A percentile compares a stretch with the other conserved stretches of the same genome.
These are phyloP conservation scores for Apiotrichum mycotoxinovorans DNA, from an alignment of 1,284 basidiomycete species.

Conservation along the genomic window DNA sequence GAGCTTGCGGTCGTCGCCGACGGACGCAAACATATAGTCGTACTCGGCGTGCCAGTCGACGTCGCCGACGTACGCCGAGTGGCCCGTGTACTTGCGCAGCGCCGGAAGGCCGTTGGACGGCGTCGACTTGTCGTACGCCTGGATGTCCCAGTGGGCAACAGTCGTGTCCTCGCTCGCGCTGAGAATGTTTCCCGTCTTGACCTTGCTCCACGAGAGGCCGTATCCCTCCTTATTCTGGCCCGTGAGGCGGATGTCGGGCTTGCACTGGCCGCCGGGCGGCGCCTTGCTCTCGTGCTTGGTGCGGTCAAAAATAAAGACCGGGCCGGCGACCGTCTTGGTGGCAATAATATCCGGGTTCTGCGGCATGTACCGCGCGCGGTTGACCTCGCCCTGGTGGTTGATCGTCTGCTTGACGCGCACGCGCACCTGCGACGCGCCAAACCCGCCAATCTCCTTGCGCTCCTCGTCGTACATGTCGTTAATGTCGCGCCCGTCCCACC, in stretches of 20 bases:
- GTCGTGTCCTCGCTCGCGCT: slow-evolving; percentile 95
- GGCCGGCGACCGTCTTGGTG: slow-evolving; percentile 85
- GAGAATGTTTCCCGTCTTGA: slow-evolving; percentile 76
- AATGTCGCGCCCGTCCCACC: slow-evolving; percentile 58
- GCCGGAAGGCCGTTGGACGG: slow-evolving; percentile 66
- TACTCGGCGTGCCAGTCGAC: slow-evolving; percentile 90
- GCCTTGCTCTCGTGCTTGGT: slow-evolving; percentile 96
- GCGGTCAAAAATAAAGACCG: slow-evolving; percentile 90
- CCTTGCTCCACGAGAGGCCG: slow-evolving; percentile 87
- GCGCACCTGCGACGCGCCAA: slow-evolving; percentile 70
- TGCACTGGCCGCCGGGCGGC: slow-evolving; percentile 74
- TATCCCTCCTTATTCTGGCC: slow-evolving; percentile 94
- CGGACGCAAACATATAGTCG: slow-evolving; percentile 86
- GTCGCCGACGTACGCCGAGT: slow-evolving; percentile 86
- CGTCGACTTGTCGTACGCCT: slow-evolving; percentile 78
- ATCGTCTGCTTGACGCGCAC: slow-evolving; percentile 91
- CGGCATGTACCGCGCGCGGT: slow-evolving; percentile 96
- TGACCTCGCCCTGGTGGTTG: slow-evolving; percentile 94
- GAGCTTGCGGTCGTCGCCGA: slow-evolving; percentile 93
- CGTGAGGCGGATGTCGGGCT: slow-evolving; percentile 83
- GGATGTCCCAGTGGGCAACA: slow-evolving; percentile 94
- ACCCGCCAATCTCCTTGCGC: slow-evolving; percentile 82
- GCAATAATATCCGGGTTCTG: slow-evolving; percentile 97
- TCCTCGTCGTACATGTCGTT: slow-evolving; percentile 83
- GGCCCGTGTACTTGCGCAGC: slow-evolving; percentile 75